A percentile compares a stretch with the other conserved stretches of the same genome.
These are phyloP conservation scores for Nicotiana attenuata DNA, from an alignment of 257 asterid genomes.

Conservation along the genomic window DNA sequence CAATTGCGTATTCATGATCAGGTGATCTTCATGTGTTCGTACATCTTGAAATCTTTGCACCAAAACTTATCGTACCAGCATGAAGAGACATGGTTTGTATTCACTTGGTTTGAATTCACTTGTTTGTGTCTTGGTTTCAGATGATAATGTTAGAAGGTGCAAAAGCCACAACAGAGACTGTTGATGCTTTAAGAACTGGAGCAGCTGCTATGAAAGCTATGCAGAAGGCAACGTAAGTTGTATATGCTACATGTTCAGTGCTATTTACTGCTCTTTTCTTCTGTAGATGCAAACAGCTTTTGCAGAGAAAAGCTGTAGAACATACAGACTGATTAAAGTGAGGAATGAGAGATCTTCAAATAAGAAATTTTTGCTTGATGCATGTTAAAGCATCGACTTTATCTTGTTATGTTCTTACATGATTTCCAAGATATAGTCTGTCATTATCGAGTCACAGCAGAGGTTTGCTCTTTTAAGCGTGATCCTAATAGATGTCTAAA, in stretches of 20 bases:
- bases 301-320: background rate
- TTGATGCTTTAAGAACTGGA: slow-evolving; percentile 84
- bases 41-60: background rate
- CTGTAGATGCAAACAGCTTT: background rate
- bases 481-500: background rate
- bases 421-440: background rate
- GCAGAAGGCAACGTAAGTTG: slow-evolving; percentile 82
- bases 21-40: slow-evolving; percentile 31
- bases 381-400: background rate
- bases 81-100: background rate
- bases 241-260: slow-evolving; percentile 12
- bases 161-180: slow-evolving; percentile 86
- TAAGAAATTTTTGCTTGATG: background rate
- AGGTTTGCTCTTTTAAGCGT: background rate
- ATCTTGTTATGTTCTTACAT: background rate
- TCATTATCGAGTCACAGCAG: background rate
- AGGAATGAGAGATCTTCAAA: background rate
- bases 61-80: background rate
- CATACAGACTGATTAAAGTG: background rate
- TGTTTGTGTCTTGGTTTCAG: slow-evolving; percentile 31
- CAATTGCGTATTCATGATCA: slow-evolving; percentile 86
- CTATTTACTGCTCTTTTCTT: slow-evolving; percentile 4
- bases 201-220: slow-evolving; percentile 89
- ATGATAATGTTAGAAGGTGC: slow-evolving; percentile 89
- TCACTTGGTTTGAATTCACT: too few relatives aligned